Evolutionary conservation across 306 rosid genomes (phyloP).

Genomic region (Quercus alba): DNA sequence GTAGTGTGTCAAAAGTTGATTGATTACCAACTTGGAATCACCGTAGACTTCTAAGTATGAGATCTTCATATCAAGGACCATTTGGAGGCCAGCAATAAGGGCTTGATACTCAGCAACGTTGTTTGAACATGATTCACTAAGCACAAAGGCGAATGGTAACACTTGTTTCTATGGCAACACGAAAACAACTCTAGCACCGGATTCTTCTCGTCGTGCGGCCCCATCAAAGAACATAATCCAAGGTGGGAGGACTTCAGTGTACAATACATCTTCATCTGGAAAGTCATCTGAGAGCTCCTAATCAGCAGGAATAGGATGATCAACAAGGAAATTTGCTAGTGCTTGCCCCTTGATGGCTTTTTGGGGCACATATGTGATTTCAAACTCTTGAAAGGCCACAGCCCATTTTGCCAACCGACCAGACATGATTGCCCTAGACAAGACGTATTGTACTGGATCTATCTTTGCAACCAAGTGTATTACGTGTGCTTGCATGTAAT

Average conservation of each 20-base stretch:
- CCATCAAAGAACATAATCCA: background rate
- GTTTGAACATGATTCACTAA: background rate
- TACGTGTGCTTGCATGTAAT: too few species aligned
- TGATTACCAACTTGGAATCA: background rate
- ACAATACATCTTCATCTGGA: background rate
- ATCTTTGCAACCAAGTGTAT: too few species aligned
- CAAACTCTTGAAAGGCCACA: too few species aligned
- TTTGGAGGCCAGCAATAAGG: background rate
- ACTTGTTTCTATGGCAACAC: background rate
- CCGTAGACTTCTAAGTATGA: background rate
- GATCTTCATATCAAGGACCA: background rate
- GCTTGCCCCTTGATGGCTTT: too few species aligned
- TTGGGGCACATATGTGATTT: too few species aligned
- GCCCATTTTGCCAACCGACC: too few species aligned
- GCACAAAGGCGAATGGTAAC: background rate
- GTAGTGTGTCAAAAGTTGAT: background rate
- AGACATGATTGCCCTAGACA: too few species aligned
- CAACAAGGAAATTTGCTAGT: too few species aligned
- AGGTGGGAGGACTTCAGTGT: background rate
- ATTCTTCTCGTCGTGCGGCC: background rate
- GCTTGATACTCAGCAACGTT: background rate
- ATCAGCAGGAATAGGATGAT: too few species aligned
- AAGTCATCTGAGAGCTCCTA: too few species aligned
- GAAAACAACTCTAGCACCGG: background rate
- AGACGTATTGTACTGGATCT: too few species aligned